Base-by-base conservation (phyloP, 179 eudicot genomes). In the Beta corolliflora region DNA sequence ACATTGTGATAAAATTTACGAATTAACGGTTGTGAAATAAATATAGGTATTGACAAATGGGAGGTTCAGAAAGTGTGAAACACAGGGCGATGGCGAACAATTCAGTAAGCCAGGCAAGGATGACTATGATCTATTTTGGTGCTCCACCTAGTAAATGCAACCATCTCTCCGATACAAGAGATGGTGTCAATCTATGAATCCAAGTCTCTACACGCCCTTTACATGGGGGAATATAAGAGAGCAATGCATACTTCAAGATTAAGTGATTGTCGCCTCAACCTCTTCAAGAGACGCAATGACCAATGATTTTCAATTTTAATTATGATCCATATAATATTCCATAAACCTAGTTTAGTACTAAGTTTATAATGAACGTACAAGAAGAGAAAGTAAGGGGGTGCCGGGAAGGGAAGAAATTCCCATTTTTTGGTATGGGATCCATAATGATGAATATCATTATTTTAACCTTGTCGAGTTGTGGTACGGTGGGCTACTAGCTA, bases 211-310 rank as follows among this genome's bases (percentile, higher is more conserved):
- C 80, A 71, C 44, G 64, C 79, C 86, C n/a, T 88, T 88, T 69
- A 86, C 90, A 68, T 88, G 88, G 83, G 73, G 3, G 88, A 86
- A 14, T 88, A 88, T 54, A 88, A 88, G 80, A 82, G 84, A 54
- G 87, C 87, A 0, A 81, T 86, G 69, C 84, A 84, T 48, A 66
- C 85, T 56, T 82, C 88, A 4, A 72, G 86, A 16, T 76, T 86
- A 2, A 77, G 83, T 21, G 90, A 88, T 25, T 86, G 88, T 78
- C 87, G 90, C 11, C 90, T 88, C 60, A 84, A 84, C 76, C 84
- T 36, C 48, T 86, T 88, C 79, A 88, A 86, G 80, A 76, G 65
- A 54, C 84, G 77, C 45, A 65, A 5, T 52, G 58, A 77, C 14
- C 25, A 69, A 77, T 73, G 61, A 83, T 44, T 11, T n/a, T 23